A percentile compares a stretch with the other conserved stretches of the same genome.
phyloP scores from a whole-genome alignment of 805 yeast genomes.

The Diddensiella transvaalensis region DNA sequence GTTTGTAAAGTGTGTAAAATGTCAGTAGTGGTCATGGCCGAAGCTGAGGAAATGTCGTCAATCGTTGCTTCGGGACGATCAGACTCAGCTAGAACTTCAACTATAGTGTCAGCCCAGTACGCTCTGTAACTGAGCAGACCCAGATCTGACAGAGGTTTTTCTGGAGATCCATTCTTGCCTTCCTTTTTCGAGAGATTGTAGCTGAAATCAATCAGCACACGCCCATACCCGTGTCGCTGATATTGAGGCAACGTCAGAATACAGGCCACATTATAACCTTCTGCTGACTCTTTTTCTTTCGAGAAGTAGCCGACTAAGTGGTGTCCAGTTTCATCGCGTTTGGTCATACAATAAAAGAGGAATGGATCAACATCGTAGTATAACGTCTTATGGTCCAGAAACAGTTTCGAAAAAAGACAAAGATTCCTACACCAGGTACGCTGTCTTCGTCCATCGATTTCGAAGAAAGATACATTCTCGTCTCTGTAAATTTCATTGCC shows the following conservation, averaged over 20 bases:
- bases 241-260: constrained; percentile 93
- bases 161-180: constrained; percentile 92
- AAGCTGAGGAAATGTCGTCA: constrained; percentile 80
- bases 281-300: constrained; percentile 94
- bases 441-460: constrained; percentile 94
- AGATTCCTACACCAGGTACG: constrained; percentile 96
- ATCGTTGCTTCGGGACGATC: constrained; percentile 66
- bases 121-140: constrained; percentile 93
- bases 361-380: constrained; percentile 99
- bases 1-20: constrained; percentile 91
- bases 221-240: constrained; percentile 93
- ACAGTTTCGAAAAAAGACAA: constrained; percentile 83
- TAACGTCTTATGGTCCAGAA: constrained; percentile 91
- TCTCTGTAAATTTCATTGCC: constrained; percentile 97
- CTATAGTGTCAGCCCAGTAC: constrained; percentile 90
- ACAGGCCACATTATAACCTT: constrained; percentile 94
- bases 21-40: constrained; percentile 96
- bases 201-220: constrained; percentile 85
- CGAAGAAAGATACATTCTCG: constrained; percentile 89
- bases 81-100: constrained; percentile 65
- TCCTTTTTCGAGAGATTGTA: constrained; percentile 87
- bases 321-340: constrained; percentile 84
- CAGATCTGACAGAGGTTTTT: constrained; percentile 91
- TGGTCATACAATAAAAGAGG: constrained; percentile 92
- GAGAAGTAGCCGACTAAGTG: constrained; percentile 96